Percentiles rank a stretch among this genome's conserved stretches.
Evolutionary conservation across 1,284 basidiomycete species (phyloP).

Genomic region (Ustilago bromivora): DNA sequence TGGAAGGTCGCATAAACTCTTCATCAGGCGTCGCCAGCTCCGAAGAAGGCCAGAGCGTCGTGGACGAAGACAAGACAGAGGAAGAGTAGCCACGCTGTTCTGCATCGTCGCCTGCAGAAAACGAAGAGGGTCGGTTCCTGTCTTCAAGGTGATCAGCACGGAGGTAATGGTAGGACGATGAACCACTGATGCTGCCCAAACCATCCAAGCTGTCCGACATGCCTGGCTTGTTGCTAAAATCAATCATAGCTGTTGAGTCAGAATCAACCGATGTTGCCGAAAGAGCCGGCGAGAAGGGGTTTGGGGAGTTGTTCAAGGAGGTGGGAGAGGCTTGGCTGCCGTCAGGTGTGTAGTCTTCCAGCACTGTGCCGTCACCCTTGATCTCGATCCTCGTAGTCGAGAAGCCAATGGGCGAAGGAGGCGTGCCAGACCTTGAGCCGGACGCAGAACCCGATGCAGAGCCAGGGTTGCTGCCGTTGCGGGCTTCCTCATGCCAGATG

Average conservation of each 20-base stretch:
- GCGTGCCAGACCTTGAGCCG: slow-evolving; percentile 31
- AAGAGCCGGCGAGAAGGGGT: slow-evolving; percentile 55
- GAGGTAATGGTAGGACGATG: slow-evolving; percentile 32
- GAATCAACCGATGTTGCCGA: slow-evolving; percentile 57
- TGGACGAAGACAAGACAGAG: slow-evolving; percentile 42
- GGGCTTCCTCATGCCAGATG: slow-evolving; percentile 36
- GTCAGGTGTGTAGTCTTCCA: slow-evolving; percentile 57
- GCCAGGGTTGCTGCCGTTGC: slow-evolving; percentile 23
- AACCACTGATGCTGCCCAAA: slow-evolving; percentile 21
- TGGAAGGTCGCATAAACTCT: slow-evolving; percentile 53
- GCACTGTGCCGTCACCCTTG: slow-evolving; percentile 41
- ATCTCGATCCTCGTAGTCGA: slow-evolving; percentile 28
- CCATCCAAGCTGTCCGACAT: slow-evolving; percentile 37
- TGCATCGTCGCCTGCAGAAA: slow-evolving; percentile 27
- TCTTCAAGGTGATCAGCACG: slow-evolving; percentile 33
- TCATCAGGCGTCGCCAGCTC: slow-evolving; percentile 53
- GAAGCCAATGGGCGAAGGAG: slow-evolving; percentile 39
- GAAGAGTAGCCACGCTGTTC: slow-evolving; percentile 47
- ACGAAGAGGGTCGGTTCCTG: slow-evolving; percentile 32
- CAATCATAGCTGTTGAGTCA: slow-evolving; percentile 52
- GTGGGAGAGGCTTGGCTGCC: slow-evolving; percentile 56
- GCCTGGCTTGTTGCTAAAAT: slow-evolving; percentile 16
- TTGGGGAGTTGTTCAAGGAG: slow-evolving; percentile 55
- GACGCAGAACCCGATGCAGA: slow-evolving; percentile 37
- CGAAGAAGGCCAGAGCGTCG: slow-evolving; percentile 46